phyloP scores from a whole-genome alignment of 2,329 filamentous ascomycete species.

The Colletotrichum musae region DNA sequence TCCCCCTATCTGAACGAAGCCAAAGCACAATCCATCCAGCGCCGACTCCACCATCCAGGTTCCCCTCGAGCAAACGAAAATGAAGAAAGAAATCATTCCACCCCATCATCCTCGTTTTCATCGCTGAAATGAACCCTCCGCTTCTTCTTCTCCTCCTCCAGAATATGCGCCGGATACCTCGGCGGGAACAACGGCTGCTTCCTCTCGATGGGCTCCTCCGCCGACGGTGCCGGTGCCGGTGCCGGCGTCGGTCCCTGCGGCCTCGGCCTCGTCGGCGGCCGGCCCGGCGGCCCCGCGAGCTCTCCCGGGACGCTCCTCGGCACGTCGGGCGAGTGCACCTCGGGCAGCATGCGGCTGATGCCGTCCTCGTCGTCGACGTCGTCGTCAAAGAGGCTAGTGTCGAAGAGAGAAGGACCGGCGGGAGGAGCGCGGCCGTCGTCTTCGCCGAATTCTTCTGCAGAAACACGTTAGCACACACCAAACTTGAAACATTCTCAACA shows the following conservation, averaged over 20 bases:
- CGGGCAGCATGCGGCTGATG: neutral
- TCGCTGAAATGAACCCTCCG: slow-evolving; percentile 13
- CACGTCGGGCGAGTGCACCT: slow-evolving; percentile 12
- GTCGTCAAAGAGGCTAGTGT: neutral
- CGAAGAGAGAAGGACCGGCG: neutral
- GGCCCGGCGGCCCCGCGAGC: neutral
- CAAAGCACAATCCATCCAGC: too few species aligned
- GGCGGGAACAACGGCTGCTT: neutral
- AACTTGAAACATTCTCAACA: too few species aligned
- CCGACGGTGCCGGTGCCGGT: too few species aligned
- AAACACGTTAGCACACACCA: neutral
- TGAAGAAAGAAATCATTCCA: too few species aligned
- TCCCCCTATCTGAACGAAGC: too few species aligned
- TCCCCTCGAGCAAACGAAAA: too few species aligned
- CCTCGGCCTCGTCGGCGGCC: neutral
- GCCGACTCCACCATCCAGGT: too few species aligned
- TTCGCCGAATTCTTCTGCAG: neutral
- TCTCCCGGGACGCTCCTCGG: slow-evolving; percentile 29
- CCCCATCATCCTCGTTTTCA: neutral
- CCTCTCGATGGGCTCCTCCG: neutral
- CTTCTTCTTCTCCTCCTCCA: neutral
- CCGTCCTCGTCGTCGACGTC: neutral
- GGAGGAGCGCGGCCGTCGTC: slow-evolving; percentile 24
- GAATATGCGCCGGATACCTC: neutral
- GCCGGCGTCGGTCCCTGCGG: neutral